Percentiles rank a stretch among this genome's conserved stretches.
phyloP scores from a whole-genome alignment of 2,329 filamentous ascomycete species.

The Colletotrichum paranaense region DNA sequence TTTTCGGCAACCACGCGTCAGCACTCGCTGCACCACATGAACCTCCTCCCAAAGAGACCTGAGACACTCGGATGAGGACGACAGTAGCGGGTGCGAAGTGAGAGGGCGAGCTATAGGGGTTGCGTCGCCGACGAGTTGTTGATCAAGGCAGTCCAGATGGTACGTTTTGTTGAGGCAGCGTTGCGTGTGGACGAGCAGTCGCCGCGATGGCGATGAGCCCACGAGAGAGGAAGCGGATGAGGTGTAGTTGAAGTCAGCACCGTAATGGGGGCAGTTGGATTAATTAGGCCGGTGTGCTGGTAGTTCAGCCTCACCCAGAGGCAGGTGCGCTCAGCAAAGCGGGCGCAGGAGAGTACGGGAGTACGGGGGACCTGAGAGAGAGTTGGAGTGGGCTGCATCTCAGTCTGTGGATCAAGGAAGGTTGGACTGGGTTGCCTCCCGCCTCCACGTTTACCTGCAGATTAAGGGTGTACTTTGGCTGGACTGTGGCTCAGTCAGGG shows the following conservation, averaged over 20 bases:
- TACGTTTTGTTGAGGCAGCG: neutral
- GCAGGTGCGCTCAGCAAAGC: neutral
- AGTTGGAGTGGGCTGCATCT: neutral
- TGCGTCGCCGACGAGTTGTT: neutral
- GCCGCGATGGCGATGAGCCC: constrained; percentile 36
- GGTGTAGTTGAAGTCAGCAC: constrained; percentile 24
- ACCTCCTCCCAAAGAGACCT: constrained; percentile 13
- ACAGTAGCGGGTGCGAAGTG: neutral
- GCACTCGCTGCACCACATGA: constrained; percentile 35
- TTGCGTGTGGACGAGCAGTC: constrained; percentile 27
- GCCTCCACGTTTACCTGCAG: constrained; percentile 26
- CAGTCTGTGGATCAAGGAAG: constrained; percentile 1
- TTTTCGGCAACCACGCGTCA: constrained; percentile 36
- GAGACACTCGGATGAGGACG: constrained; percentile 30
- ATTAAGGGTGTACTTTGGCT: constrained; percentile 21
- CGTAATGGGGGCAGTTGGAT: constrained; percentile 33
- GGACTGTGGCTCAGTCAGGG: constrained; percentile 20
- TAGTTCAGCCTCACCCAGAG: constrained; percentile 34
- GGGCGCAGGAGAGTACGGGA: neutral
- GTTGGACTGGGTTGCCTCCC: constrained; percentile 36
- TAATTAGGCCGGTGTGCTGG: constrained; percentile 29
- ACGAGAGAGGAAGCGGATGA: constrained; percentile 35
- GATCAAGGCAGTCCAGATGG: neutral
- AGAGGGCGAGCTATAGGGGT: constrained; percentile 13
- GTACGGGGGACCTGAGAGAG: constrained; percentile 1